Evolutionary conservation across 1,284 basidiomycete species (phyloP), one percentile per base, ranked within the genome.

Genomic region (Heterobasidion annosum): DNA sequence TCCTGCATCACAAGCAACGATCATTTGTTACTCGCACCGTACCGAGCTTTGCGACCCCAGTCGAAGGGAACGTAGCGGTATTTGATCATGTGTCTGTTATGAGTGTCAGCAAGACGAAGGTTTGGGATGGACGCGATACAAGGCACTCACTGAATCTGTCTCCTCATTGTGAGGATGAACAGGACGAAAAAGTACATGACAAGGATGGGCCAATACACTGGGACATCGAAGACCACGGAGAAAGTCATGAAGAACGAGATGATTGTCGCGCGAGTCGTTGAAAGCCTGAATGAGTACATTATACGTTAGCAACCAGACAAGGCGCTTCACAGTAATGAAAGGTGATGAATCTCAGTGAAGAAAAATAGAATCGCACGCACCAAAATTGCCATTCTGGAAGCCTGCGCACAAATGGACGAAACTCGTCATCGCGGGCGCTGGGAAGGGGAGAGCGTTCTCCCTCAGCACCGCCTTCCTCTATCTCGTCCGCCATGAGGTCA

Each of bases 141-240:
- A n/a, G 25, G 15, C 1, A 81, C 92, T 64, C 67, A 95, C 93
- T 90, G 91, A 65, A 96, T 93, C 73, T 95, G 93, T 61, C 92
- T 77, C 59, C 93, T 80, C 93, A 96, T 95, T 13, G 93, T 95
- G 61, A 96, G 73, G 19, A 87, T 81, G 66, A 95, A 93, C 49
- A 95, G 77, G 51, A 91, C 83, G 68, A 87, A 84, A 76, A 94
- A 93, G 75, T 97, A 97, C 62, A 98, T 77, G 62, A 98, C 84
- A 49, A 97, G 80, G 70, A 98, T 97, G 10, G 94, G 94, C 93
- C 96, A 98, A 72, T 97, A 98, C 19, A 99, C 96, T 10, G 96
- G 96, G 16, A 98, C 88, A 68, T 98, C 94, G 63, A 96, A 96
- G 42, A 82, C 68, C 49, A 86, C 79, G 33, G 88, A 94, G 57